These are phyloP conservation scores for Vigna mungo DNA, from an alignment of 306 rosid genomes.

Conservation along the genomic window DNA sequence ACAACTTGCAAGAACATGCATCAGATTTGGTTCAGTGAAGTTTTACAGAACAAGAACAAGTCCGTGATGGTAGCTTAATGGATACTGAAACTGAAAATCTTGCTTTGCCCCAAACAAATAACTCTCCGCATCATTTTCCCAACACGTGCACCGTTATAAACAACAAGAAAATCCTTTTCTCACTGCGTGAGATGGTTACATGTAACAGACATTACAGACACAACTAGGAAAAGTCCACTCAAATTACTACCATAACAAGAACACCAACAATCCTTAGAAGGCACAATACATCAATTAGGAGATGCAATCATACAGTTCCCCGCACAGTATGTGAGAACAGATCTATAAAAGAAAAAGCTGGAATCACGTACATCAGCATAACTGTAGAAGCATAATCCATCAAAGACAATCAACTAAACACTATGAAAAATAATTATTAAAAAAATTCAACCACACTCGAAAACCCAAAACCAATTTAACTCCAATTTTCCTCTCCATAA, in stretches of 20 bases:
- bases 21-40: background rate
- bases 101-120: background rate
- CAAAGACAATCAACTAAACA: background rate
- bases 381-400: constrained; percentile 20
- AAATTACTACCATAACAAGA: background rate
- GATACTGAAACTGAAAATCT: background rate
- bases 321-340: background rate
- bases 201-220: background rate
- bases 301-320: constrained; percentile 17
- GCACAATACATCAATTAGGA: background rate
- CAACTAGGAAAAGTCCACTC: background rate
- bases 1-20: background rate
- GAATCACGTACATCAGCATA: background rate
- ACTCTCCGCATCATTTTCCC: background rate
- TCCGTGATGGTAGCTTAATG: background rate
- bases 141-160: background rate
- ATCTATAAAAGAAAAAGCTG: constrained; percentile 9
- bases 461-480: constrained; percentile 15
- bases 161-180: background rate
- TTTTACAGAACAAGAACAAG: background rate
- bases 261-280: background rate
- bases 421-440: background rate
- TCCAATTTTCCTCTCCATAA: constrained; percentile 20
- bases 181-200: background rate
- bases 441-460: background rate